These are phyloP conservation scores for Gryganskiella cystojenkinii DNA, from an alignment of 192 early-diverging fungal genomes.

Conservation along the genomic window DNA sequence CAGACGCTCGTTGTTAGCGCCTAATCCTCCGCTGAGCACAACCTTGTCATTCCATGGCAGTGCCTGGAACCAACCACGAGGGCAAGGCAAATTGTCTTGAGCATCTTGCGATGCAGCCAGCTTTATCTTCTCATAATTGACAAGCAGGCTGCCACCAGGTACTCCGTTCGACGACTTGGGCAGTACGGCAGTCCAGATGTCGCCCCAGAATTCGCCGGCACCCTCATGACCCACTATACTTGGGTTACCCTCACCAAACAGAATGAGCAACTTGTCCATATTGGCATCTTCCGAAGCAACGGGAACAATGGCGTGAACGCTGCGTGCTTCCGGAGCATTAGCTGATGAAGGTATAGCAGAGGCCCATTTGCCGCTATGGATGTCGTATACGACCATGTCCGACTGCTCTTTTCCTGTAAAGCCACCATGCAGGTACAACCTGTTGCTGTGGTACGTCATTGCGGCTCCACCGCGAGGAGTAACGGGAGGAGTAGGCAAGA, in stretches of 20 bases:
- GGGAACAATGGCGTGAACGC: constrained; percentile 30
- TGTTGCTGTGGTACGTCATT: constrained; percentile 20
- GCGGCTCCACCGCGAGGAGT: constrained; percentile 43
- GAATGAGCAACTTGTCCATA: constrained; percentile 9
- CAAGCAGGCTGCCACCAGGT: constrained; percentile 10
- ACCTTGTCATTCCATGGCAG: constrained; percentile 15
- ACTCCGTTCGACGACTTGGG: background rate
- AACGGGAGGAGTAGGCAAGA: constrained; percentile 7
- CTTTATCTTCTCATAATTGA: constrained; percentile 15
- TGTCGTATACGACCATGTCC: constrained; percentile 21
- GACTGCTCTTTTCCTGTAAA: constrained; percentile 30
- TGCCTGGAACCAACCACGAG: constrained; percentile 43
- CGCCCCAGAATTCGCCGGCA: constrained; percentile 18
- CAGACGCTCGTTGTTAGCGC: constrained; percentile 14
- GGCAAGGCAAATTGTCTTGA: constrained; percentile 12
- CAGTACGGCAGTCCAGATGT: constrained; percentile 17
- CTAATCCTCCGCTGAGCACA: constrained; percentile 25
- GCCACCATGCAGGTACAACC: constrained; percentile 26
- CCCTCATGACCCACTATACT: background rate
- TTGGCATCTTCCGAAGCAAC: background rate
- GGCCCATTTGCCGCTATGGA: constrained; percentile 7
- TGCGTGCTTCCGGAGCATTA: constrained; percentile 17
- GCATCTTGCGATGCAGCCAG: constrained; percentile 1
- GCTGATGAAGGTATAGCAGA: background rate
- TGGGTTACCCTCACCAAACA: constrained; percentile 33